A percentile compares a stretch with the other conserved stretches of the same genome.
Evolutionary conservation across 495 filamentous ascomycete species (phyloP).

Genomic region (Trichoderma reesei): DNA sequence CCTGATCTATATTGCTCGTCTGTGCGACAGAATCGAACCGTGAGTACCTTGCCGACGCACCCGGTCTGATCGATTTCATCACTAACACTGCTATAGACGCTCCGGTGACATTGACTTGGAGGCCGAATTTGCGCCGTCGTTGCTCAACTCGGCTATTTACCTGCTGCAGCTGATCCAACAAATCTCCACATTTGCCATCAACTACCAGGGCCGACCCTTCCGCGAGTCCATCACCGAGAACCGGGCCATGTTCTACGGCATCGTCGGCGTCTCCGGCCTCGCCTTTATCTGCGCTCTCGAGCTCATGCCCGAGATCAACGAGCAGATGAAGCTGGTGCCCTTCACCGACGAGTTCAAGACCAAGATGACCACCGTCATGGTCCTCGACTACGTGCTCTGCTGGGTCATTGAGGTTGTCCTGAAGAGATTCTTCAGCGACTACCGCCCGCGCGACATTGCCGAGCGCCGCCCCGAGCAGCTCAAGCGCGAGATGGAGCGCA

Average conservation of each 20-base stretch:
- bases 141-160: slow-evolving; percentile 95
- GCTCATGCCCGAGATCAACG: slow-evolving; percentile 90
- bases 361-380: slow-evolving; percentile 76
- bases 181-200: slow-evolving; percentile 98
- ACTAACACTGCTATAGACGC: slow-evolving; percentile 44
- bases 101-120: slow-evolving; percentile 75
- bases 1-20: slow-evolving; percentile 85
- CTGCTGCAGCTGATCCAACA: slow-evolving; percentile 98
- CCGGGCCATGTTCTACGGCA: slow-evolving; percentile 94
- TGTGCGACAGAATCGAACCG: slow-evolving; percentile 75
- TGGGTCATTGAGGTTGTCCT: slow-evolving; percentile 81
- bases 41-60: slow-evolving; percentile 35
- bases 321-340: slow-evolving; percentile 85
- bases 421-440: slow-evolving; percentile 84
- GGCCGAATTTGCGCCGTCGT: slow-evolving; percentile 85
- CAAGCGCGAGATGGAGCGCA: slow-evolving; percentile 59
- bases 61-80: neutral
- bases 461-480: slow-evolving; percentile 77
- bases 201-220: slow-evolving; percentile 98
- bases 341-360: slow-evolving; percentile 85
- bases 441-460: slow-evolving; percentile 89
- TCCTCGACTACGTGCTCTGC: slow-evolving; percentile 80
- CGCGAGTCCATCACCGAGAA: slow-evolving; percentile 93
- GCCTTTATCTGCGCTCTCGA: slow-evolving; percentile 96
- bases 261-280: slow-evolving; percentile 75